Evolutionary conservation across 768 basidiomycete genomes (phyloP), one percentile per base, ranked within the genome.

Genomic region (Clathrus columnatus): DNA sequence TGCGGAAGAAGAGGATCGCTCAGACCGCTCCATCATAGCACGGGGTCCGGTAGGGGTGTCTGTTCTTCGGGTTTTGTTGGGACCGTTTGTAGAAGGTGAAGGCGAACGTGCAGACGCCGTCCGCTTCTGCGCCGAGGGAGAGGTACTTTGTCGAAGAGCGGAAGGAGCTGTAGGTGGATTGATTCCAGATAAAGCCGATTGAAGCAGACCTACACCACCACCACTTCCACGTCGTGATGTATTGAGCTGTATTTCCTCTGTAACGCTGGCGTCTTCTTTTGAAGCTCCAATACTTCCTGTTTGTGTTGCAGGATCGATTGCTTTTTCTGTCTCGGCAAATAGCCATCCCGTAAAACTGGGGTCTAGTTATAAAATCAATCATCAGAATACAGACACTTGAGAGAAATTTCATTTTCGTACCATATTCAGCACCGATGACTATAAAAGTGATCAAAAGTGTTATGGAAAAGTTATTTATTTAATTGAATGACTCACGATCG

Each of bases 271-370:
- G 26, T 26, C 18, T 29, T 56, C 20, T 49, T 56, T 43, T 14
- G 48, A 18, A 17, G 50, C 21, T 17, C 17, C 50, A n/a, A n/a
- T n/a, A 11, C 27, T 51, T 18, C 49, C 24, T 18, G 50, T 21
- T n/a, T 30, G 30, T 6, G 56, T 36, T 28, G 76, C 78, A 51
- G 84, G 85, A 36, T 36, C 36, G 36, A 36, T n/a, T 36, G 36
- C 11, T 67, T 85, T 87, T 2, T 80, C 79, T 20, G 87, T 88
- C 66, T 88, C 87, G 29, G 71, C 70, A 64, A 95, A 96, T 20
- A 96, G 70, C 91, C 91, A 95, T 55, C 87, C 83, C 28, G 90
- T 91, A 69, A 96, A 95, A 56, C 75, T 81, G 45, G 81, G 70
- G 65, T 94, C 92, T 91, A 63, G 11, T 51, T 58, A 45, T 26